Evolutionary conservation across 2,329 filamentous ascomycete genomes (phyloP).

Genomic region (Aspergillus brasiliensis): DNA sequence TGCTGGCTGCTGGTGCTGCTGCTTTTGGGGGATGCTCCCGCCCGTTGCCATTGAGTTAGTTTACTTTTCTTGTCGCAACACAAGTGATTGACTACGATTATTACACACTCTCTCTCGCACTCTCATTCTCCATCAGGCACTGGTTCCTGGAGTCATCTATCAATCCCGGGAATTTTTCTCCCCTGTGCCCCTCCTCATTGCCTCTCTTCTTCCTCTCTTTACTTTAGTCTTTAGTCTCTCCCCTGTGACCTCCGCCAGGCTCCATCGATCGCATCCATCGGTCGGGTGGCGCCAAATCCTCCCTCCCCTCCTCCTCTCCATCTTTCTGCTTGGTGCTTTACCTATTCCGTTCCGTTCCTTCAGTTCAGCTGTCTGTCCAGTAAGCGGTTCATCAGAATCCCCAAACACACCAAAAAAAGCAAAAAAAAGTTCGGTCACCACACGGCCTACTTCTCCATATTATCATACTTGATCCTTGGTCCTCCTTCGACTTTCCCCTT

Average conservation of each 20-base stretch:
- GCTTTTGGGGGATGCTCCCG: background rate
- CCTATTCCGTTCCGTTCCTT: constrained; percentile 1
- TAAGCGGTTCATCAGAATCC: background rate
- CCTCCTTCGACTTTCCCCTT: constrained; percentile 11
- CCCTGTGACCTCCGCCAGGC: constrained; percentile 7
- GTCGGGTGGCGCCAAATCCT: constrained; percentile 14
- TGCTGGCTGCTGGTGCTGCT: background rate
- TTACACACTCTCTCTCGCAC: too few relatives aligned
- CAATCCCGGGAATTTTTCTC: constrained; percentile 13
- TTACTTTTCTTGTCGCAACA: background rate
- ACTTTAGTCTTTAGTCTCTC: background rate
- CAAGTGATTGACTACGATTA: background rate
- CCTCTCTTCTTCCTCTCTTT: background rate
- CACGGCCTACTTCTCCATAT: background rate
- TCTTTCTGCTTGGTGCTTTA: background rate
- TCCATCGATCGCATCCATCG: constrained; percentile 11
- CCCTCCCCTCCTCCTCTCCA: constrained; percentile 2
- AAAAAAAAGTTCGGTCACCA: background rate
- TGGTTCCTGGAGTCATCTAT: background rate
- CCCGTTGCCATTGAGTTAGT: background rate
- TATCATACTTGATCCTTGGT: constrained; percentile 4
- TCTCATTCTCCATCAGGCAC: background rate
- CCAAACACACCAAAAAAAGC: background rate
- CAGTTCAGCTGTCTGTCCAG: background rate
- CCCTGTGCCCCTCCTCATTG: constrained; percentile 6